A percentile compares a stretch with the other conserved stretches of the same genome.
These are phyloP conservation scores for Globisporangium megalacanthum DNA, from an alignment of 352 stramenopile genomes.

Conservation along the genomic window DNA sequence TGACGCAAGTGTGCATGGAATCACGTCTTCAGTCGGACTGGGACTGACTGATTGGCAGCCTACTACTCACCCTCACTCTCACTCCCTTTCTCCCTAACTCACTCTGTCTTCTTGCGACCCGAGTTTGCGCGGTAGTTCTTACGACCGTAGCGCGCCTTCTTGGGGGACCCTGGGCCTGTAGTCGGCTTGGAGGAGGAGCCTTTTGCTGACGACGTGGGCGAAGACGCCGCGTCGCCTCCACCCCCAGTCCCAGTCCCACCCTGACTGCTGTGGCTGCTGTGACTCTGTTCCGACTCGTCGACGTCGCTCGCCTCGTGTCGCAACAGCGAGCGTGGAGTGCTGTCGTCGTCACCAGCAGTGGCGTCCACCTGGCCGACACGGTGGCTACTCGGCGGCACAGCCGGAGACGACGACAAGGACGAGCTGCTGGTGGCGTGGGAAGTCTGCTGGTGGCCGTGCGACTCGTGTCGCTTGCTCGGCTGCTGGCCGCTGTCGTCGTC, in stretches of 20 bases:
- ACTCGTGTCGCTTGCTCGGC: constrained; percentile 2
- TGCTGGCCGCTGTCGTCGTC: background rate
- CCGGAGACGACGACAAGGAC: background rate
- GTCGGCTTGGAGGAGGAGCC: constrained; percentile 13
- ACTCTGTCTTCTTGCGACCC: constrained; percentile 47
- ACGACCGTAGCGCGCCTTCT: constrained; percentile 60
- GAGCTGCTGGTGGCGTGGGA: constrained; percentile 3
- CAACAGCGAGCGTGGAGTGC: background rate
- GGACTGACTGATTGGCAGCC: background rate
- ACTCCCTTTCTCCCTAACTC: background rate
- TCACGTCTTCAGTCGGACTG: background rate
- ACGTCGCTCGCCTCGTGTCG: background rate
- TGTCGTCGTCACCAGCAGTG: background rate
- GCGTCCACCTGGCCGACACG: background rate
- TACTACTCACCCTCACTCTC: background rate
- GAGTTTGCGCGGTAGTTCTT: constrained; percentile 76
- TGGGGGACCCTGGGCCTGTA: constrained; percentile 21
- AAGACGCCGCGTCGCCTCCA: constrained; percentile 3
- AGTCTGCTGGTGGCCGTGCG: background rate
- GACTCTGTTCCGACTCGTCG: background rate
- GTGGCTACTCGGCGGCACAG: constrained; percentile 3
- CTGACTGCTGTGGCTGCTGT: background rate
- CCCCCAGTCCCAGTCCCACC: background rate
- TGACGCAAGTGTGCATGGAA: too few species aligned
- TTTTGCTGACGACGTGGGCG: constrained; percentile 30